Percentiles rank a stretch among this genome's conserved stretches.
phyloP scores from a whole-genome alignment of 208 protist species.

The Tritrichomonas foetus region DNA sequence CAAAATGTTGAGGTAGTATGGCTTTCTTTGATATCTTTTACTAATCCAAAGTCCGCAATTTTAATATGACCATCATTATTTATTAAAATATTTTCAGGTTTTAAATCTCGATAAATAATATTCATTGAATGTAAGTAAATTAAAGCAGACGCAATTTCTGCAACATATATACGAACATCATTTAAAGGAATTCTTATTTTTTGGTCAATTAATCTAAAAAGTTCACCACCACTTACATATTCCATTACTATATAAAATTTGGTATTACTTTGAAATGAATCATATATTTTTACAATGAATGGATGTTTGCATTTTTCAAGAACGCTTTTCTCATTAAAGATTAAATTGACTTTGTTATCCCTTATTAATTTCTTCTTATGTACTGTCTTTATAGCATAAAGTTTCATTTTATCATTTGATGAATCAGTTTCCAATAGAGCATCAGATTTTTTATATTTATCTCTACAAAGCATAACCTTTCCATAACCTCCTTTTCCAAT shows the following conservation, averaged over 20 bases:
- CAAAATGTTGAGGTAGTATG: slow-evolving; percentile 3
- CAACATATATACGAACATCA: slow-evolving; percentile 24
- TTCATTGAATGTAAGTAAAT: slow-evolving; percentile 16
- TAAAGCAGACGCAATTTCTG: slow-evolving; percentile 38
- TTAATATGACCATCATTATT: slow-evolving; percentile 43
- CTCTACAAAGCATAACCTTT: too few species aligned
- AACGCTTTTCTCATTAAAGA: too few species aligned
- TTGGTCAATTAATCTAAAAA: background rate
- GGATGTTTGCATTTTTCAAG: too few species aligned
- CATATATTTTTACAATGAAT: background rate
- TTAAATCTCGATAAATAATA: slow-evolving; percentile 45
- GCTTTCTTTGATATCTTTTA: slow-evolving; percentile 23
- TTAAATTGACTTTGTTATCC: too few species aligned
- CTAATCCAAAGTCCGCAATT: slow-evolving; percentile 48
- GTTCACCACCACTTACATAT: slow-evolving; percentile 23
- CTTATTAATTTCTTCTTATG: too few species aligned
- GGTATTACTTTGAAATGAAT: background rate
- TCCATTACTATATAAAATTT: slow-evolving; percentile 32
- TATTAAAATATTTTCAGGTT: slow-evolving; percentile 49
- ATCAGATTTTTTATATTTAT: too few species aligned
- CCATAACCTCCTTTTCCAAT: too few species aligned
- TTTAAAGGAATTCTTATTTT: background rate
- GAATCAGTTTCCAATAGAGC: too few species aligned
- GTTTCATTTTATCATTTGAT: too few species aligned
- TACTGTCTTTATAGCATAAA: too few species aligned